Percentiles rank a stretch among this genome's conserved stretches.
Evolutionary conservation across 1,284 basidiomycete genomes (phyloP).

Genomic region (Apiotrichum siamense): DNA sequence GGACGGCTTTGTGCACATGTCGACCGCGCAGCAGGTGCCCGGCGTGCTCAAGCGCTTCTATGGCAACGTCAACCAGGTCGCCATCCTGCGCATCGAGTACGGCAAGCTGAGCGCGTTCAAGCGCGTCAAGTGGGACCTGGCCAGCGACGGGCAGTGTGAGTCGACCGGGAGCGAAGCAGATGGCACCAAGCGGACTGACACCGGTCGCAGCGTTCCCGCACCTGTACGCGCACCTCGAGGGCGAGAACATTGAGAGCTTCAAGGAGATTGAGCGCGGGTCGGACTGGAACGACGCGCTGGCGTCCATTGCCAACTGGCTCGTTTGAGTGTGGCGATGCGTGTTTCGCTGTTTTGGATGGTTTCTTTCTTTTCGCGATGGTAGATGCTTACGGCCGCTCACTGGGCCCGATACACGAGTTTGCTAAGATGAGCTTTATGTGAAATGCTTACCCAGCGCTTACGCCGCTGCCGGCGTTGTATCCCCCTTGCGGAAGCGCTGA

Average conservation of each 20-base stretch:
- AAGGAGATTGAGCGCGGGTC: slow-evolving; percentile 34
- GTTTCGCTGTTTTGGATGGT: too few relatives aligned
- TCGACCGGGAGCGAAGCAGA: neutral
- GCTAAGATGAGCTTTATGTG: too few relatives aligned
- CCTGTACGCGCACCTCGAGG: slow-evolving; percentile 54
- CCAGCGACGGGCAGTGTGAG: slow-evolving; percentile 34
- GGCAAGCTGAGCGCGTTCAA: slow-evolving; percentile 33
- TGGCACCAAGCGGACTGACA: neutral
- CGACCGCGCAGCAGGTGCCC: slow-evolving; percentile 55
- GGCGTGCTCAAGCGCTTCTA: slow-evolving; percentile 57
- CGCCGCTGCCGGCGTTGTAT: too few relatives aligned
- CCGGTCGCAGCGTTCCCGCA: slow-evolving; percentile 12
- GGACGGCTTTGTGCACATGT: slow-evolving; percentile 59
- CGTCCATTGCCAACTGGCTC: slow-evolving; percentile 11
- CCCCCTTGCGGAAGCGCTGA: too few relatives aligned
- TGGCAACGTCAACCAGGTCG: slow-evolving; percentile 47
- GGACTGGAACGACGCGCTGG: slow-evolving; percentile 46
- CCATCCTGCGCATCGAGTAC: slow-evolving; percentile 52
- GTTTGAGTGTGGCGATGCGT: too few relatives aligned
- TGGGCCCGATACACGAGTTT: too few relatives aligned
- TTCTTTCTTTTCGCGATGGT: too few relatives aligned
- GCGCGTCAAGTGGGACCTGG: slow-evolving; percentile 32
- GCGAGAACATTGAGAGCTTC: slow-evolving; percentile 50
- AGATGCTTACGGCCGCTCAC: too few relatives aligned
- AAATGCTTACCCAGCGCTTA: too few relatives aligned